These are phyloP conservation scores for Funneliformis caledonium DNA, from an alignment of 371 early-diverging fungal species.

Conservation along the genomic window DNA sequence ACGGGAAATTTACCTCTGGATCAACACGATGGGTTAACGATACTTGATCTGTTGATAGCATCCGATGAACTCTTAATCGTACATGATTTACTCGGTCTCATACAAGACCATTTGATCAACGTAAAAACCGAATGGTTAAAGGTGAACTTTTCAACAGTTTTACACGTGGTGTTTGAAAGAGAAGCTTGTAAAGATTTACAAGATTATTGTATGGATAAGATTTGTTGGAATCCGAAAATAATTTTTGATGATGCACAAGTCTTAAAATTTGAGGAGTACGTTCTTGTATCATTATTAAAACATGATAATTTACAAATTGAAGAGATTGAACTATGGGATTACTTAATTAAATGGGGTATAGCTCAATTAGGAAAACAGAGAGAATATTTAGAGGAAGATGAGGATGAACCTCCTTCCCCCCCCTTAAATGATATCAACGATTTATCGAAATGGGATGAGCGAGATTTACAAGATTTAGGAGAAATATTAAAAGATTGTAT, in stretches of 20 bases:
- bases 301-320: constrained; percentile 36
- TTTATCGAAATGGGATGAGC: constrained; percentile 4
- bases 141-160: constrained; percentile 16
- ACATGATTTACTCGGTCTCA: not conserved
- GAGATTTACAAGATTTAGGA: constrained; percentile 1
- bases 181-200: constrained; percentile 5
- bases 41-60: constrained; percentile 27
- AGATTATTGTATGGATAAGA: constrained; percentile 22
- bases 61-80: constrained; percentile 35
- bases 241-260: constrained; percentile 24
- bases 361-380: not conserved
- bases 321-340: constrained; percentile 35
- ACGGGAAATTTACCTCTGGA: not conserved
- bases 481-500: constrained; percentile 18
- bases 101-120: constrained; percentile 31
- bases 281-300: constrained; percentile 10
- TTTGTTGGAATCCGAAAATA: constrained; percentile 30
- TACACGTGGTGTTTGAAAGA: constrained; percentile 6
- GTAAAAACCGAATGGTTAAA: constrained; percentile 29
- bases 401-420: not conserved
- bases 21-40: constrained; percentile 3
- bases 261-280: constrained; percentile 19
- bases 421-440: not conserved
- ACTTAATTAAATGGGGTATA: constrained; percentile 32
- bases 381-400: not conserved